A percentile compares a stretch with the other conserved stretches of the same genome.
Conservation (phyloP, 208 protist species). For the Leishmania tropica region DNA sequence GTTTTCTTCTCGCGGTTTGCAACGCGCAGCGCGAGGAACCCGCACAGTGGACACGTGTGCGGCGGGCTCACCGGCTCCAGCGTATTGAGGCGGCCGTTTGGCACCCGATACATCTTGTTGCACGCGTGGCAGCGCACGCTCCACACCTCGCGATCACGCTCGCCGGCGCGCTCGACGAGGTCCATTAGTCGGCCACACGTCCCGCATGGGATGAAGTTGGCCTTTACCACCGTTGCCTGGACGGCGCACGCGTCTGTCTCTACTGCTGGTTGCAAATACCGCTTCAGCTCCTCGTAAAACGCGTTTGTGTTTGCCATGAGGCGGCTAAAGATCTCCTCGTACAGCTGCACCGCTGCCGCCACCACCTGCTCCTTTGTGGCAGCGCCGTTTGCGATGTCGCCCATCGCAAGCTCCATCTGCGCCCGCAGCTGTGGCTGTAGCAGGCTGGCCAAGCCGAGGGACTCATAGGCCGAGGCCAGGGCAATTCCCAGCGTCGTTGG, state of each 20-base stretch:
- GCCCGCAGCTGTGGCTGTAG: conserved; percentile 91
- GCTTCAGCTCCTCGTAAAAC: conserved; percentile 60
- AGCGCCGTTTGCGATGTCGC: conserved; percentile 74
- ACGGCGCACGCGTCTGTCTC: conserved; percentile 2
- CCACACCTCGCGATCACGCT: conserved; percentile 54
- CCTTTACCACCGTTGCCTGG: conserved; percentile 30
- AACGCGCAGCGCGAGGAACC: conserved; percentile 65
- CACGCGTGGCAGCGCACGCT: conserved; percentile 50
- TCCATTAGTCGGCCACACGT: conserved; percentile 54
- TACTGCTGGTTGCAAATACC: conserved; percentile 34
- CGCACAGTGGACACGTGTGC: conserved; percentile 68
- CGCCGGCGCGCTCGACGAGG: conserved; percentile 50
- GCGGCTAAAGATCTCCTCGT: conserved; percentile 80
- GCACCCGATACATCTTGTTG: conserved; percentile 51
- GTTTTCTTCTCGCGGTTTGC: conserved; percentile 74
- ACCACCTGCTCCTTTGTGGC: conserved; percentile 86
- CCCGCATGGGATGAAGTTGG: conserved; percentile 50
- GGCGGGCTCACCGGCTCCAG: conserved; percentile 39
- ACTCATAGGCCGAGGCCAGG: conserved; percentile 95
- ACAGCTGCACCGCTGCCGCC: conserved; percentile 67
- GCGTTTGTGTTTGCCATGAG: conserved; percentile 39
- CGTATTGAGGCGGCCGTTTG: conserved; percentile 53
- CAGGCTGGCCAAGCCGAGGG: conserved; percentile 93
- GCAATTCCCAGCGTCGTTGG: conserved; percentile 96
- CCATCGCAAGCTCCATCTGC: conserved; percentile 95